phyloP scores from a whole-genome alignment of 495 filamentous ascomycete species.

The Hyaloscypha finlandica region DNA sequence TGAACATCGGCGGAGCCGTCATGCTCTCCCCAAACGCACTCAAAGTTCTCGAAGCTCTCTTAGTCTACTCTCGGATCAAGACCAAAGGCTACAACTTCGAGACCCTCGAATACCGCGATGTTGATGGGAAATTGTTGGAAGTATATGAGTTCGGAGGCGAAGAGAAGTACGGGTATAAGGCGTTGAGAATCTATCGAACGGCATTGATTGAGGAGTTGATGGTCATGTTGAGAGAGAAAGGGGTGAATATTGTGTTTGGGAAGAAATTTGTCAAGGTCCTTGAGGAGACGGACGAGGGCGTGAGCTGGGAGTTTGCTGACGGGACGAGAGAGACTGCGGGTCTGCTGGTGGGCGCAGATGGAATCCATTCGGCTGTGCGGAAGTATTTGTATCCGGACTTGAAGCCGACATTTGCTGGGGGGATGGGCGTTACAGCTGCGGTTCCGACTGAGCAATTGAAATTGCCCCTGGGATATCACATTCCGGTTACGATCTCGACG shows the following conservation, averaged over 20 bases:
- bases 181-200: slow-evolving; percentile 21
- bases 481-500: slow-evolving; percentile 44
- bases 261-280: slow-evolving; percentile 19
- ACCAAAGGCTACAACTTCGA: slow-evolving; percentile 26
- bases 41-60: slow-evolving; percentile 45
- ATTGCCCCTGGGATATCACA: slow-evolving; percentile 30
- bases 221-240: slow-evolving; percentile 15
- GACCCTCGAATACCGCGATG: slow-evolving; percentile 20
- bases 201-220: slow-evolving; percentile 18
- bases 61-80: slow-evolving; percentile 36
- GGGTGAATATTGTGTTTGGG: slow-evolving; percentile 13
- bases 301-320: slow-evolving; percentile 37
- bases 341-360: slow-evolving; percentile 64
- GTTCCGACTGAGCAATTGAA: slow-evolving; percentile 21
- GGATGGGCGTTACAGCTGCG: slow-evolving; percentile 20
- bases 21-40: slow-evolving; percentile 55
- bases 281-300: slow-evolving; percentile 13
- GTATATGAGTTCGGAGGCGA: slow-evolving; percentile 21
- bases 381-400: slow-evolving; percentile 29
- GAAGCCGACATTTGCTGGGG: slow-evolving; percentile 13
- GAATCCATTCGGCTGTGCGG: slow-evolving; percentile 53
- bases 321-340: slow-evolving; percentile 44
- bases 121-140: slow-evolving; percentile 11
- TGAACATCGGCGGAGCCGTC: slow-evolving; percentile 48
- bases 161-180: slow-evolving; percentile 22